phyloP scores from a whole-genome alignment of 805 yeast species.

The Candida awuae region DNA sequence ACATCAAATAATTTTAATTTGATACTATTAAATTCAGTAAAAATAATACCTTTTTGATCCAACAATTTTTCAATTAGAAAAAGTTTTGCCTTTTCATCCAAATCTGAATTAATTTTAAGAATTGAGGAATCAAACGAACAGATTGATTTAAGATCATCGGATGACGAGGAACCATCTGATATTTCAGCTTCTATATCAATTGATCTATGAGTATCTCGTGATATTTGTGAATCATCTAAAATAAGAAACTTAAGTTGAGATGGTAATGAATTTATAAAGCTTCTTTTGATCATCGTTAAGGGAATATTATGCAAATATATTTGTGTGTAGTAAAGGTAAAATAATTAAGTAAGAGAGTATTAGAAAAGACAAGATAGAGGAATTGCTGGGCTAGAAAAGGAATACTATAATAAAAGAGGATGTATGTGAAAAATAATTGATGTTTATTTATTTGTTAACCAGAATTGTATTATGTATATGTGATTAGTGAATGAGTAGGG shows the following conservation, averaged over 20 bases:
- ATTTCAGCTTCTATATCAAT: background rate
- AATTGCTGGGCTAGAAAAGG: background rate
- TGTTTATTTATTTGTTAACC: no score
- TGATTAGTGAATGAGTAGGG: no score
- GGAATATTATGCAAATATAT: background rate
- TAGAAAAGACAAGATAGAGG: background rate
- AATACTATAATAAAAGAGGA: background rate
- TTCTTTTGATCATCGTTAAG: constrained; percentile 16
- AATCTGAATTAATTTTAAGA: background rate
- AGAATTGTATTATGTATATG: no score
- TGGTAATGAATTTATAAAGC: constrained; percentile 16
- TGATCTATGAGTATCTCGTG: background rate
- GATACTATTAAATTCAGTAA: constrained; percentile 21
- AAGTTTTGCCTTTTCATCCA: constrained; percentile 9
- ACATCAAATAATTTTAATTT: constrained; percentile 25
- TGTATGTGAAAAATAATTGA: no score
- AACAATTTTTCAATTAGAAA: constrained; percentile 12
- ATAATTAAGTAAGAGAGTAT: background rate
- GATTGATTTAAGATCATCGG: background rate
- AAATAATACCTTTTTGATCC: constrained; percentile 22
- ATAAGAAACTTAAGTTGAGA: constrained; percentile 12
- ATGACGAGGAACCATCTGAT: background rate
- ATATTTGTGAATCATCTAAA: constrained; percentile 2
- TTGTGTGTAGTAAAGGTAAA: no score
- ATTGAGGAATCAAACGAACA: constrained; percentile 6